Base-by-base conservation (phyloP, 2,329 filamentous ascomycete genomes). In the Epichloe sp. region DNA sequence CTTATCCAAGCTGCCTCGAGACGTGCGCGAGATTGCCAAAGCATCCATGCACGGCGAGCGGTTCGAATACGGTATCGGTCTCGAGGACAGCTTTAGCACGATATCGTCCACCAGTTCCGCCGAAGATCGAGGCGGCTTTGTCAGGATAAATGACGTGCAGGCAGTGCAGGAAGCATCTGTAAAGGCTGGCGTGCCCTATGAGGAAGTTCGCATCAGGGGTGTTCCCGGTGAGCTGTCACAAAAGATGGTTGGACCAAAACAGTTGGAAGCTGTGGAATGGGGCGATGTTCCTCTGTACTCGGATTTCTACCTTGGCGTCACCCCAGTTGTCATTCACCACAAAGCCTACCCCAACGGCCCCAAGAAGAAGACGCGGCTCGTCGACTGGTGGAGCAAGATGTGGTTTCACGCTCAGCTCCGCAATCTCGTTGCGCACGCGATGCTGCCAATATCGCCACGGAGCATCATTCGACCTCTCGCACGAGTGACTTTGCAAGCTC, bases 61-160 rank as follows among this genome's bases (percentile, higher is more conserved):
- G 3, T 68, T 69, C 44, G 67, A 69, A 44, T 69, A 67, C 19
- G 65, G 67, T 5, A 69, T 69, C 21, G 67, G 67, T 0, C 54
- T 69, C 4, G 67, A 69, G 50, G 67, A 68, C 61, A 64, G 62
- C 56, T 68, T 65, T 49, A 62, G 59, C 44, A 69, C 67, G 1
- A 64, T 65, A 11, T 64, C 62, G 17, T 37, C 47, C 5, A 36
- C 34, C 14, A 43, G 17, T 2, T 68, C 65, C 1, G 59, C 66
- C 10, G 63, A 69, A 46, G 65, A 69, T 40, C 64, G 68, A 49
- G 65, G 64, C 5, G 60, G 52, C 41, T 69, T 69, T 31, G 62
- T 67, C 23, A 42, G 54, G 15, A 56, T 68, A 5, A 54, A 57
- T 45, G 57, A 68, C 52, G 15, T 44, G 3, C 48, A 55, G 3